Base-by-base conservation (phyloP, 129 eudicot species). In the Gnaphalium uliginosum region DNA sequence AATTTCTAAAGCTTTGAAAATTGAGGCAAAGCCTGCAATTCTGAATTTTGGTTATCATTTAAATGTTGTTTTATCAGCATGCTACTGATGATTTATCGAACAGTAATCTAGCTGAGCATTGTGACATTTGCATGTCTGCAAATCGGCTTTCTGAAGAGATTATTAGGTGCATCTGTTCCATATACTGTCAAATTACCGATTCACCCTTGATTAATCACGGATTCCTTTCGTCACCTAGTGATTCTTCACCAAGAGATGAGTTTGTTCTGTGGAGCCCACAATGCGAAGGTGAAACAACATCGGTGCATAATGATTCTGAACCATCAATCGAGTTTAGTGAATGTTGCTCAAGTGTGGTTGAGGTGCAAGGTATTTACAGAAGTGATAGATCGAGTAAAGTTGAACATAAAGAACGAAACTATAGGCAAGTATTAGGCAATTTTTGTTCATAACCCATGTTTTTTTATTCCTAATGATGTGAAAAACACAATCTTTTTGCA, bases 71-170 rank as follows among this genome's bases (percentile, higher is more conserved):
- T 66, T 32, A 48, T 39, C 87, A 92, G 90, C 78, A 77, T 51
- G 73, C 78, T 35, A 78, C 80, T 37, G 87, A 79, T 64, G 78
- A 81, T 17, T 48, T 82, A 60, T 81, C 89, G 11, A 83, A 72
- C 63, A 75, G 53, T 59, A 86, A 87, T 80, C 68, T 79, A 59
- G 81, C 85, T 2, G 91, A 85, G 66, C 80, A 80, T 78, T 83
- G 71, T 39, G 86, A 81, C 53, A 68, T 77, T 29, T 73, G 58
- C 4, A 81, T 85, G 66, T 79, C 95, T 71, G 88, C 96, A 51
- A 93, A 90, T 56, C 81, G 83, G 86, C 78, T 93, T 68, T 90
- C 96, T 7, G 96, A 90, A 87, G 96, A 88, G 69, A 86, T 93
- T 96, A 64, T 93, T 23, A 90, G 73, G 82, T 90, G 95, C 81